phyloP scores from a whole-genome alignment of 179 eudicot species.

The Corrigiola litoralis region DNA sequence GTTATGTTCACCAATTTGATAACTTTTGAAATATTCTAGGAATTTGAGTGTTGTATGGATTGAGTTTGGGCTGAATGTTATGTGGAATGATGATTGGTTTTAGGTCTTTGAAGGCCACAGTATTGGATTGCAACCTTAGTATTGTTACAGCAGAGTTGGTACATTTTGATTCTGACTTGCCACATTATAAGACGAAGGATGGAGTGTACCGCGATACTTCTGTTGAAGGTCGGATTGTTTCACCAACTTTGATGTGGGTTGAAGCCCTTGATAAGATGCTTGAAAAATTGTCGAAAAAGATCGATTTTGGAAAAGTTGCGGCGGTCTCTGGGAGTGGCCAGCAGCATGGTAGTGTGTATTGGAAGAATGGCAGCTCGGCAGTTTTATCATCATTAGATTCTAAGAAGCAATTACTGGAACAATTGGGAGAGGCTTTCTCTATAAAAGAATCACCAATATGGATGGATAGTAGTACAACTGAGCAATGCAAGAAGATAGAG shows the following conservation, averaged over 20 bases:
- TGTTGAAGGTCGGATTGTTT: constrained; percentile 76
- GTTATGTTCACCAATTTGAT: not conserved
- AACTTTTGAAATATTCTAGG: not conserved
- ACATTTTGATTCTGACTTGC: constrained; percentile 77
- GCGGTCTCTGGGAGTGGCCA: constrained; percentile 95
- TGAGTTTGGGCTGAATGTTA: not conserved
- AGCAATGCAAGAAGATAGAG: constrained; percentile 86
- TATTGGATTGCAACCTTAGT: constrained; percentile 62
- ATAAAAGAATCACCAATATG: constrained; percentile 78
- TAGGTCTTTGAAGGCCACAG: constrained; percentile 91
- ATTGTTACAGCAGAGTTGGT: constrained; percentile 53
- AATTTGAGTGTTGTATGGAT: not conserved
- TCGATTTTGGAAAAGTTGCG: constrained; percentile 64
- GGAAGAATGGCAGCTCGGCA: constrained; percentile 65
- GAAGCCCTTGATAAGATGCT: constrained; percentile 86
- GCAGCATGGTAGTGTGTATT: constrained; percentile 97
- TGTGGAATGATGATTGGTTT: constrained; percentile 12
- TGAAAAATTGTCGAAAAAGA: constrained; percentile 45
- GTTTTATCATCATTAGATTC: constrained; percentile 62
- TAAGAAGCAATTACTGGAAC: constrained; percentile 50
- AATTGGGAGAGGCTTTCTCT: constrained; percentile 66
- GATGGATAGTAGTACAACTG: constrained; percentile 97
- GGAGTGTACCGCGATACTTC: constrained; percentile 74
- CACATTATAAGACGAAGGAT: constrained; percentile 86
- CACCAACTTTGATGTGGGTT: constrained; percentile 87